These are phyloP conservation scores for Neodidymelliopsis sp. DNA, from an alignment of 2,329 filamentous ascomycete genomes.

Conservation along the genomic window DNA sequence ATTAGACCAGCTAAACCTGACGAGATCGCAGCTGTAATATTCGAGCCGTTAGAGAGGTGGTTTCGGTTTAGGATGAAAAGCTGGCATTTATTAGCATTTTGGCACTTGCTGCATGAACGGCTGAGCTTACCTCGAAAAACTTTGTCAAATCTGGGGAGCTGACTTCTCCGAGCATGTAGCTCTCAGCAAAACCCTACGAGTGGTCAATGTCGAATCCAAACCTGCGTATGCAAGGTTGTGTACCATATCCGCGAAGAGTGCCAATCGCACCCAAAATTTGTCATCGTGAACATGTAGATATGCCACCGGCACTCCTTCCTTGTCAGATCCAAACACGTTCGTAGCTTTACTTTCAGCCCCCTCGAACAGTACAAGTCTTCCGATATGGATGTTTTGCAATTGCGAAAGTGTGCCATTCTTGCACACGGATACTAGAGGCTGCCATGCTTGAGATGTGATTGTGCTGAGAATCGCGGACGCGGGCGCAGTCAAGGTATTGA, in stretches of 20 bases:
- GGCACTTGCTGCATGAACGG: too few relatives aligned
- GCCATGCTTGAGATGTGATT: constrained; percentile 57
- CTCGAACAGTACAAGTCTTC: constrained; percentile 56
- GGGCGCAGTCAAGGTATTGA: constrained; percentile 21
- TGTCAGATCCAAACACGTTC: constrained; percentile 52
- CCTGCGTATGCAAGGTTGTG: constrained; percentile 16
- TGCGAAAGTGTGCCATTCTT: constrained; percentile 55
- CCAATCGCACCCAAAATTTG: constrained; percentile 73
- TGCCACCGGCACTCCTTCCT: constrained; percentile 54
- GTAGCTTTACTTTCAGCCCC: constrained; percentile 52
- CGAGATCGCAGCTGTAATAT: constrained; percentile 66
- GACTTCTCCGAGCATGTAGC: constrained; percentile 76
- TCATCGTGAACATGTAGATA: constrained; percentile 69
- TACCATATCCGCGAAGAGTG: constrained; percentile 75
- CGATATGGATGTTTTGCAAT: constrained; percentile 55
- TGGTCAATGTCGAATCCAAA: background rate
- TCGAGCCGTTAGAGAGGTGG: constrained; percentile 69
- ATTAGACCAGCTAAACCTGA: constrained; percentile 64
- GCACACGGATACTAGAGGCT: constrained; percentile 56
- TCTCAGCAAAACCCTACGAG: constrained; percentile 69
- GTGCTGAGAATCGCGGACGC: constrained; percentile 35
- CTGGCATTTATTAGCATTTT: too few relatives aligned
- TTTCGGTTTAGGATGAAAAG: constrained; percentile 75
- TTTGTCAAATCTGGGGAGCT: constrained; percentile 70
- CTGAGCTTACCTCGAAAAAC: constrained; percentile 67